Conservation (phyloP, 208 protist species). For the Acanthamoeba castellanii region DNA sequence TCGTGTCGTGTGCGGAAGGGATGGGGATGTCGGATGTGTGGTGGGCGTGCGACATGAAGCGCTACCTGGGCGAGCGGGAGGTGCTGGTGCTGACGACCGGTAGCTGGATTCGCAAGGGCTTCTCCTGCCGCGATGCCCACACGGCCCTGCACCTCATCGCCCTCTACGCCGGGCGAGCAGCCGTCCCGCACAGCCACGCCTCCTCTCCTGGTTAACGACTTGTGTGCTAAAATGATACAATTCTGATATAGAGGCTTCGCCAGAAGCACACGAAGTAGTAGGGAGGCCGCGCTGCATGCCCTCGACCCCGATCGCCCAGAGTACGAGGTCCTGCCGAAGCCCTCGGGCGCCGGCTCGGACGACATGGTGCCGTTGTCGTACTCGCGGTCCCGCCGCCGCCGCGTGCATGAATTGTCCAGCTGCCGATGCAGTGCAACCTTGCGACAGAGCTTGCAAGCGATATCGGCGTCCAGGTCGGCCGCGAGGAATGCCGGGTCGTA, state of each 20-base stretch:
- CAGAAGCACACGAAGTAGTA: no score
- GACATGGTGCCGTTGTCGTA: conserved; percentile 62
- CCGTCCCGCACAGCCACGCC: neutral
- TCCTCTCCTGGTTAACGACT: no score
- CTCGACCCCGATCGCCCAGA: neutral
- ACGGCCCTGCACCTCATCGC: neutral
- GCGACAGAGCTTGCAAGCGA: neutral
- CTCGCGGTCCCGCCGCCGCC: neutral
- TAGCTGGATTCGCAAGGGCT: conserved; percentile 42
- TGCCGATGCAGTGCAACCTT: neutral
- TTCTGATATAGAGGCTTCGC: no score
- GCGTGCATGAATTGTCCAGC: conserved; percentile 1
- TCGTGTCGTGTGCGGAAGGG: neutral
- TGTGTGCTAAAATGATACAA: no score
- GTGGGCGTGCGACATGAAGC: conserved; percentile 32
- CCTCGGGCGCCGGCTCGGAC: neutral
- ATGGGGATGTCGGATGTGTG: conserved; percentile 14
- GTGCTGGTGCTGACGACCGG: neutral
- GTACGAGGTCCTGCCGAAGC: neutral
- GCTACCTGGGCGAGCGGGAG: neutral
- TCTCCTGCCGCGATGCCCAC: neutral
- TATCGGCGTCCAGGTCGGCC: neutral
- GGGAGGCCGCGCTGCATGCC: no score
- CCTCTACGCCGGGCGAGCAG: neutral
- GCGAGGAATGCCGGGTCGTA: conserved; percentile 50